Conservation (phyloP, 164 flowering plant genomes). For the Kingdonia uniflora region DNA sequence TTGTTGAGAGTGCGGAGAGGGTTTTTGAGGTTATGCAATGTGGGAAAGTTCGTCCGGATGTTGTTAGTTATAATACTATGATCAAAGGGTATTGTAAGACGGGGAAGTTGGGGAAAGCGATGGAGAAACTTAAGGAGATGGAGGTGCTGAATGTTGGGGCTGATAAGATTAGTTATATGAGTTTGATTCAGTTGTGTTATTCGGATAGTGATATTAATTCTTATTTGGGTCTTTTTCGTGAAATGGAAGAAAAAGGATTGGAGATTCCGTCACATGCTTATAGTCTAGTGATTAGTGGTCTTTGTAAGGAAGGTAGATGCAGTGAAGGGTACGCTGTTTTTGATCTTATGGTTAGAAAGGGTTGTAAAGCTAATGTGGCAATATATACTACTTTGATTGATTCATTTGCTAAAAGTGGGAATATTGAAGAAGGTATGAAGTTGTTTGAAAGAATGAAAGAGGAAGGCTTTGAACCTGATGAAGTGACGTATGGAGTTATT, state of each 20-base stretch:
- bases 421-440: slow-evolving; percentile 42
- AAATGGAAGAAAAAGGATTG: slow-evolving; percentile 73
- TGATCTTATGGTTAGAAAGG: slow-evolving; percentile 45
- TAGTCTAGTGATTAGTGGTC: slow-evolving; percentile 73
- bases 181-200: slow-evolving; percentile 68
- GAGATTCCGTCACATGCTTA: slow-evolving; percentile 84
- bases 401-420: slow-evolving; percentile 51
- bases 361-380: slow-evolving; percentile 59
- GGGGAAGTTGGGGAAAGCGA: slow-evolving; percentile 53
- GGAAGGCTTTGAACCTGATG: slow-evolving; percentile 75
- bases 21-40: slow-evolving; percentile 75
- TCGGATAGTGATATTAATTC: slow-evolving; percentile 42
- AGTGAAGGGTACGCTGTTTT: slow-evolving; percentile 55
- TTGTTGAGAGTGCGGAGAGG: slow-evolving; percentile 64
- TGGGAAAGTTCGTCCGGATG: slow-evolving; percentile 60
- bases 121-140: slow-evolving; percentile 62
- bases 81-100: slow-evolving; percentile 82
- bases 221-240: slow-evolving; percentile 69
- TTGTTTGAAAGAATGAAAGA: slow-evolving; percentile 65
- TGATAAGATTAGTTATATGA: slow-evolving; percentile 15
- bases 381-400: slow-evolving; percentile 78
- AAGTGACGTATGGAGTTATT: slow-evolving; percentile 70
- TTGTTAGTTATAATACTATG: slow-evolving; percentile 77
- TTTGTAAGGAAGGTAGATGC: slow-evolving; percentile 61
- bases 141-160: slow-evolving; percentile 10